Evolutionary conservation across 768 basidiomycete species (phyloP).

Genomic region (Ramaria sp.): DNA sequence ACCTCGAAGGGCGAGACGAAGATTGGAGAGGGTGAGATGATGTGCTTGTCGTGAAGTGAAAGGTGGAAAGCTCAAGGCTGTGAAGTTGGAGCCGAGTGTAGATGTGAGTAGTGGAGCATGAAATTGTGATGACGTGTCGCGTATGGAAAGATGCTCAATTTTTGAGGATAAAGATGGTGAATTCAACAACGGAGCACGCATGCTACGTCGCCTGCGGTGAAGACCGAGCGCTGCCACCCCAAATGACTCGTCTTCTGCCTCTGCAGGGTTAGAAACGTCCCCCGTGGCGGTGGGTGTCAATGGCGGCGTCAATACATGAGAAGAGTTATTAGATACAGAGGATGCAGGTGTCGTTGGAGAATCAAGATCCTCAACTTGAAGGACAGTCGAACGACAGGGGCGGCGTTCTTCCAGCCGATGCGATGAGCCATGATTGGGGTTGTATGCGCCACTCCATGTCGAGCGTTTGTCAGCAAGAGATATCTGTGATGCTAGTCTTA

Average conservation of each 20-base stretch:
- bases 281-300: conserved; percentile 1
- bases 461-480: conserved; percentile 37
- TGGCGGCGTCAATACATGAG: conserved; percentile 17
- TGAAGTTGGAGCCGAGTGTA: conserved; percentile 24
- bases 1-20: conserved; percentile 50
- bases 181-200: conserved; percentile 28
- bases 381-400: conserved; percentile 41
- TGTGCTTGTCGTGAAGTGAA: conserved; percentile 24
- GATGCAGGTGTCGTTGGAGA: conserved; percentile 31
- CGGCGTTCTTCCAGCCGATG: conserved; percentile 43
- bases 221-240: conserved; percentile 53
- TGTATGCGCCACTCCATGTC: conserved; percentile 68
- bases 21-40: conserved; percentile 53
- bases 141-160: conserved; percentile 10
- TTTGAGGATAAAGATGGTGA: conserved; percentile 10
- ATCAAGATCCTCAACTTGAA: conserved; percentile 23
- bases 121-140: conserved; percentile 13
- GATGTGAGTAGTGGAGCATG: conserved; percentile 23
- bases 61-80: conserved; percentile 21
- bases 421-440: conserved; percentile 25
- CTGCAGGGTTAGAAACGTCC: conserved; percentile 6
- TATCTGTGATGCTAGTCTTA: not conserved
- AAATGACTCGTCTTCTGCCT: conserved; percentile 31
- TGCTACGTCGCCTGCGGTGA: conserved; percentile 38
- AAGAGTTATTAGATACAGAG: conserved; percentile 17